Conservation (phyloP, 1,284 basidiomycete species). For the Ustilago trichophora region DNA sequence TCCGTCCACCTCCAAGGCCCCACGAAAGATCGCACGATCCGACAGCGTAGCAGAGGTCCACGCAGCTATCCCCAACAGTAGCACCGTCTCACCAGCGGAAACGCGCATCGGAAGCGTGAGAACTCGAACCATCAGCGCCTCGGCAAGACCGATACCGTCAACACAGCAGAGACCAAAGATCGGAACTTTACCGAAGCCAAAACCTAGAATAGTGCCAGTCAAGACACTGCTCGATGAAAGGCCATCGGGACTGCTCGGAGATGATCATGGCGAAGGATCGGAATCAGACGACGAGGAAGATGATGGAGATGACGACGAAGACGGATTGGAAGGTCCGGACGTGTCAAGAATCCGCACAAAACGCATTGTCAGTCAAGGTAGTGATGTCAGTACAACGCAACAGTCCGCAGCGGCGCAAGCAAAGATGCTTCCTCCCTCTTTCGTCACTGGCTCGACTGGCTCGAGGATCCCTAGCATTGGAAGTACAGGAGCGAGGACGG, state of each 20-base stretch:
- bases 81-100: too few species aligned
- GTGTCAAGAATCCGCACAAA: conserved; percentile 31
- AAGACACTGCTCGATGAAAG: conserved; percentile 30
- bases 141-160: neutral
- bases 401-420: too few species aligned
- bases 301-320: conserved; percentile 4
- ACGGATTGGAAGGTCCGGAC: conserved; percentile 9
- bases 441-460: neutral
- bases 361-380: too few species aligned
- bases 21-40: conserved; percentile 27
- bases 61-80: too few species aligned
- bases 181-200: conserved; percentile 25
- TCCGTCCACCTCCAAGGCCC: conserved; percentile 16
- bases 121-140: conserved; percentile 7
- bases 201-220: conserved; percentile 6
- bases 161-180: conserved; percentile 20
- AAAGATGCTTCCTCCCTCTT: neutral
- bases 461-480: conserved; percentile 33
- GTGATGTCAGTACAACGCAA: too few species aligned
- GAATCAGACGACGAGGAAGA: conserved; percentile 1
- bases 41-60: conserved; percentile 23
- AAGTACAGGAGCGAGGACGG: neutral
- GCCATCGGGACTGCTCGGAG: neutral
- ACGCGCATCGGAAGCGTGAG: conserved; percentile 8
- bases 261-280: neutral